A percentile compares a stretch with the other conserved stretches of the same genome.
Conservation (phyloP, 2,329 filamentous ascomycete genomes). For the Myriangium duriaei region DNA sequence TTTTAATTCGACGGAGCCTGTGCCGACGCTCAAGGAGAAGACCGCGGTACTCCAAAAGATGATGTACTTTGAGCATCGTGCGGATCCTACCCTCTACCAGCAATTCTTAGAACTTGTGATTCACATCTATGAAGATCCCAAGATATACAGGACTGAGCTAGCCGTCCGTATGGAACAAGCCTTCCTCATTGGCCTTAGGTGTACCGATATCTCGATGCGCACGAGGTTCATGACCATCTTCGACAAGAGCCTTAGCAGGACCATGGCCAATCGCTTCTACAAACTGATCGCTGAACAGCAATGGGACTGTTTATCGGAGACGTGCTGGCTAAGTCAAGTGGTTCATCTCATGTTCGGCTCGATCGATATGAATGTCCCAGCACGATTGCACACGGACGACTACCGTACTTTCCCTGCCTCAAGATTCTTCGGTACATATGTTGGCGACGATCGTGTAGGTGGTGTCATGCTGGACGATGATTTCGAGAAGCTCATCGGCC, state of each 20-base stretch:
- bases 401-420: conserved; percentile 67
- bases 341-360: conserved; percentile 86
- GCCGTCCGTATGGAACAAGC: conserved; percentile 97
- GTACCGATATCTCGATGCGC: conserved; percentile 90
- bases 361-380: conserved; percentile 68
- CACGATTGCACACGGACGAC: conserved; percentile 72
- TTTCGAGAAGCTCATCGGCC: conserved; percentile 64
- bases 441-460: conserved; percentile 51
- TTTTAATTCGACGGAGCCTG: conserved; percentile 86
- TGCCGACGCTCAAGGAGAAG: conserved; percentile 96
- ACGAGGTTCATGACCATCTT: conserved; percentile 96
- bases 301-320: conserved; percentile 90
- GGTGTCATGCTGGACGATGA: conserved; percentile 68
- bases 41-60: conserved; percentile 99
- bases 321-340: conserved; percentile 93
- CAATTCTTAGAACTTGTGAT: conserved; percentile 95
- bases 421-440: conserved; percentile 59
- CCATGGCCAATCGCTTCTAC: conserved; percentile 73
- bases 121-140: conserved; percentile 93
- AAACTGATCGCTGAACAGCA: conserved; percentile 89
- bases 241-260: conserved; percentile 85
- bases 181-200: conserved; percentile 88
- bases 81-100: conserved; percentile 71
- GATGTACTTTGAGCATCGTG: conserved; percentile 81
- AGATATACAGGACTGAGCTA: conserved; percentile 86